A percentile compares a stretch with the other conserved stretches of the same genome.
Conservation (phyloP, 1,284 basidiomycete genomes). For the Farysia itapuensis region DNA sequence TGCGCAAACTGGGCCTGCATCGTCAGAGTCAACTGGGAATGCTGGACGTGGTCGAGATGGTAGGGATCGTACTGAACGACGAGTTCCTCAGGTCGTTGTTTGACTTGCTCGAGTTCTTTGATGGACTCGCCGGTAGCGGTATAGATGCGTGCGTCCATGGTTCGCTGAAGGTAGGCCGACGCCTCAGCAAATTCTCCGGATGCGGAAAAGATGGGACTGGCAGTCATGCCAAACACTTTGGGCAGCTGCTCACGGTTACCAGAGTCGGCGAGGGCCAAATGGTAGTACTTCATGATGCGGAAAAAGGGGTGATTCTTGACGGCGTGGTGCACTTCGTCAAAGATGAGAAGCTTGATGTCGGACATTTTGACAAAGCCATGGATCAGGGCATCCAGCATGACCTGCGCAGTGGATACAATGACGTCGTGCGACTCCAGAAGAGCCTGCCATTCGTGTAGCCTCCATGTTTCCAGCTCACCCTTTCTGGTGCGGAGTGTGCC, state of each 20-base stretch:
- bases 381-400: constrained; percentile 38
- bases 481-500: constrained; percentile 8
- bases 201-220: constrained; percentile 33
- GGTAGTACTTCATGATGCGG: constrained; percentile 47
- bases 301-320: constrained; percentile 33
- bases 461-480: constrained; percentile 16
- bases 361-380: constrained; percentile 40
- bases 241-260: constrained; percentile 11
- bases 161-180: constrained; percentile 14
- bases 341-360: constrained; percentile 40
- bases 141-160: constrained; percentile 37
- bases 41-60: constrained; percentile 5
- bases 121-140: constrained; percentile 16
- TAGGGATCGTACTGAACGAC: constrained; percentile 40
- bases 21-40: constrained; percentile 7
- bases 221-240: constrained; percentile 51
- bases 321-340: constrained; percentile 49
- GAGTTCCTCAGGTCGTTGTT: constrained; percentile 29
- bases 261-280: too few species aligned
- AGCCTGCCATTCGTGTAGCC: constrained; percentile 18
- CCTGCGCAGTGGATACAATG: constrained; percentile 42
- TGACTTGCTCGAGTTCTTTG: constrained; percentile 20
- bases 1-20: constrained; percentile 7
- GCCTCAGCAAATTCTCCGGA: constrained; percentile 14
- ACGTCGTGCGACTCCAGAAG: constrained; percentile 31